phyloP scores from a whole-genome alignment of 2,329 filamentous ascomycete genomes.

The Neonectria neomacrospora region DNA sequence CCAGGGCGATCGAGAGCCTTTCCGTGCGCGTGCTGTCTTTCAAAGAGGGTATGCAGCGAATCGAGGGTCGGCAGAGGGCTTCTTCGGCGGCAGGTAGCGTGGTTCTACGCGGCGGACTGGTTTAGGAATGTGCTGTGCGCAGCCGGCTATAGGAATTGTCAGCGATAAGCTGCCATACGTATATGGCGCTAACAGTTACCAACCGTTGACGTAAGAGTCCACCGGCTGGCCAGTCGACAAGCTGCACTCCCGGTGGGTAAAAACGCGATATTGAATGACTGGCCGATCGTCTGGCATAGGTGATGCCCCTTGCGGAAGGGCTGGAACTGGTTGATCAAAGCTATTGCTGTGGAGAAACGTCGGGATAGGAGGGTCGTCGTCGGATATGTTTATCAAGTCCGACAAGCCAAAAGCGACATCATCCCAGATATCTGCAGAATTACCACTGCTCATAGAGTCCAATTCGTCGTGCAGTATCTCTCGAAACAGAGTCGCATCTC shows the following conservation, averaged over 20 bases:
- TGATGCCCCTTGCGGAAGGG: not conserved
- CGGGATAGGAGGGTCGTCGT: conserved; percentile 1
- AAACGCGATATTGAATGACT: conserved; percentile 6
- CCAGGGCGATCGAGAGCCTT: too few species aligned
- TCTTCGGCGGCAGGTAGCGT: conserved; percentile 1
- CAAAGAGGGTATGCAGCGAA: not conserved
- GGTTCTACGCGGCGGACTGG: not conserved
- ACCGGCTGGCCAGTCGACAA: not conserved
- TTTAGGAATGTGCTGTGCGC: not conserved
- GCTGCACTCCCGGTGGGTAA: not conserved
- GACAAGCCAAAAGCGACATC: not conserved
- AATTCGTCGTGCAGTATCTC: not conserved
- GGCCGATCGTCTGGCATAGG: not conserved
- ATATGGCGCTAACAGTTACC: not conserved
- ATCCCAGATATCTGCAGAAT: not conserved
- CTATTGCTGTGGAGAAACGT: not conserved
- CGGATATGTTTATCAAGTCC: not conserved
- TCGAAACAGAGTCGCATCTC: conserved; percentile 19
- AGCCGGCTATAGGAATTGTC: not conserved
- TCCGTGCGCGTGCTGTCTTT: too few species aligned
- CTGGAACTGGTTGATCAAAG: conserved; percentile 11
- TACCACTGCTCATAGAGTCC: not conserved
- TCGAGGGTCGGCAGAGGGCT: not conserved
- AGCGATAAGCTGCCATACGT: not conserved
- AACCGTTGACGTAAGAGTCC: not conserved